phyloP scores from a whole-genome alignment of 352 stramenopile genomes.

The Globisporangium middletonii region DNA sequence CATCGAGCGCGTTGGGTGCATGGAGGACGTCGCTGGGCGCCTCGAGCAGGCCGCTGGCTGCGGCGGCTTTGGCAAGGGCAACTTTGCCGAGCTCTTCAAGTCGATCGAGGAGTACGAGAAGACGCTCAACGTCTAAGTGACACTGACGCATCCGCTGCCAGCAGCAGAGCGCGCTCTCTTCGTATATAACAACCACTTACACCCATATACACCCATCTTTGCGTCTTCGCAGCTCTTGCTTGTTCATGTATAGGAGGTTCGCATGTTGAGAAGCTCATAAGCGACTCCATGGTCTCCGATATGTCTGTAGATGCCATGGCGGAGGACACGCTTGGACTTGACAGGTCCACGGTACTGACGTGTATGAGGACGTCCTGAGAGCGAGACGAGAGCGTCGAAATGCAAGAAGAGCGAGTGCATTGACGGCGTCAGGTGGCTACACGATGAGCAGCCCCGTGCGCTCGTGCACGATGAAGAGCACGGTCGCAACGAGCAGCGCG shows the following conservation, averaged over 20 bases:
- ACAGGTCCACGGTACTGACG: not conserved
- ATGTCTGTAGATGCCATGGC: too few species aligned
- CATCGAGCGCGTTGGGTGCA: constrained; percentile 91
- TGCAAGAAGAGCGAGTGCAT: too few species aligned
- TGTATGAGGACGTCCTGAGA: not conserved
- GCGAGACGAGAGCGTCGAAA: too few species aligned
- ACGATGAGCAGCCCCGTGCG: constrained; percentile 64
- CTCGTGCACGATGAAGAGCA: constrained; percentile 73
- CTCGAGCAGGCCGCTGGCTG: constrained; percentile 77
- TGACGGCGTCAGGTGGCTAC: constrained; percentile 12
- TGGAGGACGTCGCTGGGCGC: constrained; percentile 56
- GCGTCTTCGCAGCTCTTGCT: too few species aligned
- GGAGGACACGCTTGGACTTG: not conserved
- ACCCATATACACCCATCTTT: constrained; percentile 3
- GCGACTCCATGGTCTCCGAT: too few species aligned
- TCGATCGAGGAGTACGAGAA: constrained; percentile 90
- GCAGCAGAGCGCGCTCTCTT: too few species aligned
- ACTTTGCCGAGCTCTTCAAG: constrained; percentile 91
- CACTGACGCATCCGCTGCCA: not conserved
- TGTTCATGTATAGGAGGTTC: too few species aligned
- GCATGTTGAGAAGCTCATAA: too few species aligned
- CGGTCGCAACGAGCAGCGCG: constrained; percentile 47
- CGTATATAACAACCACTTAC: not conserved
- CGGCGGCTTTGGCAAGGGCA: constrained; percentile 90
- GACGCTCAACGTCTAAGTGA: constrained; percentile 66